phyloP scores from a whole-genome alignment of 2,329 filamentous ascomycete genomes.

The Phyllosticta paracitricarpa region DNA sequence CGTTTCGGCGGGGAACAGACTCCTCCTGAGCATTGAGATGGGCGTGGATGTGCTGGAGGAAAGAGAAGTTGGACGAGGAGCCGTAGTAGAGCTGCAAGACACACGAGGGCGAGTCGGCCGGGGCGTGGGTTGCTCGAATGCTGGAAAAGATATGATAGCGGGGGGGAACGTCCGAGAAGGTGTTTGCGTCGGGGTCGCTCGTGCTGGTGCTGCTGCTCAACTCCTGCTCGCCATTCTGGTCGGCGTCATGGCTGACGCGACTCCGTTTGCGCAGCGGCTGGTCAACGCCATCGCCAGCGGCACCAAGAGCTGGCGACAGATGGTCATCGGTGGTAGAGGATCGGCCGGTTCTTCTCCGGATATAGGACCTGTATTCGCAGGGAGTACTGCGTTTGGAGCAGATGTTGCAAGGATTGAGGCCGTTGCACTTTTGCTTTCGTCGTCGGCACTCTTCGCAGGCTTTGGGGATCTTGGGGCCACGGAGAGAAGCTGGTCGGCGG shows the following conservation, averaged over 20 bases:
- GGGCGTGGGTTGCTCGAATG: slow-evolving; percentile 7
- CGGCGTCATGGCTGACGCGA: background rate
- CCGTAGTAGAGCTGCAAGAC: slow-evolving; percentile 11
- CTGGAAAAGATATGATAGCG: slow-evolving; percentile 11
- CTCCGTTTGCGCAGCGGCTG: background rate
- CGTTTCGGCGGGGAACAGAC: background rate
- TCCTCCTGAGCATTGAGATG: slow-evolving; percentile 7
- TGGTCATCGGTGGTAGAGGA: background rate
- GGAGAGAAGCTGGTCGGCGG: background rate
- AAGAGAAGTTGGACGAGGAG: slow-evolving; percentile 11
- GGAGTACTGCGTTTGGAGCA: slow-evolving; percentile 5
- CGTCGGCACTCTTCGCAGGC: slow-evolving; percentile 10
- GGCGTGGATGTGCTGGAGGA: slow-evolving; percentile 9
- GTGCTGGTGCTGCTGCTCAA: background rate
- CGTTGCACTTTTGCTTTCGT: slow-evolving; percentile 11
- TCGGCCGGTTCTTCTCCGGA: slow-evolving; percentile 5
- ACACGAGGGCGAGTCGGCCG: slow-evolving; percentile 7
- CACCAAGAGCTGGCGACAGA: background rate
- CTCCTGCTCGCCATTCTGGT: slow-evolving; percentile 2
- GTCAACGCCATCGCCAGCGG: background rate
- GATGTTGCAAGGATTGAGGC: slow-evolving; percentile 9
- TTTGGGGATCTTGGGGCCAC: slow-evolving; percentile 11
- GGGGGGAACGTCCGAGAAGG: slow-evolving; percentile 5
- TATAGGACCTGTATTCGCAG: slow-evolving; percentile 10
- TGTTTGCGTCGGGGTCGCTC: slow-evolving; percentile 4